These are phyloP conservation scores for Choricystis sp. DNA, from an alignment of 139 green algal species.

Conservation along the genomic window DNA sequence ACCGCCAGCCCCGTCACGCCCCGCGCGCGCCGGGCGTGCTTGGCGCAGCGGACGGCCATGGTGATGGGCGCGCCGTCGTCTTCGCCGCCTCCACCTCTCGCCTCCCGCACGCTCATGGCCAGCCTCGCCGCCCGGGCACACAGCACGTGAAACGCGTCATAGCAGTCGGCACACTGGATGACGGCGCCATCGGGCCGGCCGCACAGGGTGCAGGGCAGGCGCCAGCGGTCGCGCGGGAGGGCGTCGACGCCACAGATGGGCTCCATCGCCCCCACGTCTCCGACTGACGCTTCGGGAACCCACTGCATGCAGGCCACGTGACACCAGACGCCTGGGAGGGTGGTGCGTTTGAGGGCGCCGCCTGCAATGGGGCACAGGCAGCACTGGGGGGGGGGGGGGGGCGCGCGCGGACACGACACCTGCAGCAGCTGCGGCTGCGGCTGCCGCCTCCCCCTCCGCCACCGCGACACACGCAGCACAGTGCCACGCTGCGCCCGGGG, in stretches of 20 bases:
- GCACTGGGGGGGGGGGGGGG: slow-evolving; percentile 46
- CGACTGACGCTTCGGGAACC: slow-evolving; percentile 43
- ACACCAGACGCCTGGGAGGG: slow-evolving; percentile 50
- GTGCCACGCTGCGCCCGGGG: slow-evolving; percentile 63
- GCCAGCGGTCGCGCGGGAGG: slow-evolving; percentile 78
- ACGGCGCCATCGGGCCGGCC: slow-evolving; percentile 73
- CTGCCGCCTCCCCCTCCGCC: slow-evolving; percentile 19
- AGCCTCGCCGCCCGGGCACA: slow-evolving; percentile 35
- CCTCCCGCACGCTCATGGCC: too few species aligned
- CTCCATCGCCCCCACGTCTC: slow-evolving; percentile 38
- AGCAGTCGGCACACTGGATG: slow-evolving; percentile 81
- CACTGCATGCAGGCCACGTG: slow-evolving; percentile 77
- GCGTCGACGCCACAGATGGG: slow-evolving; percentile 53
- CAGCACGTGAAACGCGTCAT: slow-evolving; percentile 72
- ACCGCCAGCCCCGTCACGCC: too few species aligned
- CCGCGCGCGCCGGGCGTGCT: too few species aligned
- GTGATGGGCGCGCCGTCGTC: too few species aligned
- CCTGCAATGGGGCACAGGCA: slow-evolving; percentile 75
- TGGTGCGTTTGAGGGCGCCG: slow-evolving; percentile 77
- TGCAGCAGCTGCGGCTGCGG: too few species aligned
- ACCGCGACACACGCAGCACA: slow-evolving; percentile 62
- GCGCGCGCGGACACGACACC: too few species aligned
- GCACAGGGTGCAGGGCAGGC: slow-evolving; percentile 74
- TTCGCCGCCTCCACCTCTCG: too few species aligned
- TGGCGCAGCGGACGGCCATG: too few species aligned